Percentiles rank a stretch among this genome's conserved stretches.
Evolutionary conservation across 1,139 yeast genomes (phyloP).

Genomic region (Kodamaea derodonti): DNA sequence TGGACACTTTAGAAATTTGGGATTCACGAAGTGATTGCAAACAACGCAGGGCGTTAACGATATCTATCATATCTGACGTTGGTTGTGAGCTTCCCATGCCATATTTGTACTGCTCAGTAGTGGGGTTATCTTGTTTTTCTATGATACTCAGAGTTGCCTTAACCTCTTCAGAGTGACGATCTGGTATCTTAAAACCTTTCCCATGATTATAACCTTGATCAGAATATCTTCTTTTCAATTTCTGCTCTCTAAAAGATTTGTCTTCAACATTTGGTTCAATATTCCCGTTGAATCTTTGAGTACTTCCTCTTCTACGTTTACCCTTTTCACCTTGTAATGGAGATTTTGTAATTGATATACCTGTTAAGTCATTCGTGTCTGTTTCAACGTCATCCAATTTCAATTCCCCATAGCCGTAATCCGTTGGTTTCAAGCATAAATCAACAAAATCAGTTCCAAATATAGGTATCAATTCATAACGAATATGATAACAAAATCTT

Average conservation of each 20-base stretch:
- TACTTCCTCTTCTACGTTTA: constrained; percentile 6
- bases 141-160: too few relatives aligned
- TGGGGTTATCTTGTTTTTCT: too few relatives aligned
- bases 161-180: too few relatives aligned
- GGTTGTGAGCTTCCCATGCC: too few relatives aligned
- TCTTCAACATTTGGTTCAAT: not conserved
- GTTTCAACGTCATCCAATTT: constrained; percentile 26
- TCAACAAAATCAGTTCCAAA: constrained; percentile 75
- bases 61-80: constrained; percentile 26
- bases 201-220: too few relatives aligned
- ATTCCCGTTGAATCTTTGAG: constrained; percentile 1
- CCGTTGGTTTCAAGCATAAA: constrained; percentile 63
- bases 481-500: constrained; percentile 72
- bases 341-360: not conserved
- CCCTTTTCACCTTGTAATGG: not conserved
- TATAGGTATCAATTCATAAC: constrained; percentile 73
- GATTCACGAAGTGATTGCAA: constrained; percentile 29
- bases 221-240: too few relatives aligned
- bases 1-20: too few relatives aligned
- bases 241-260: too few relatives aligned
- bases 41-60: constrained; percentile 40
- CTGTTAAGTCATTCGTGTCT: not conserved
- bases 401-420: constrained; percentile 67
- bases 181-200: too few relatives aligned
- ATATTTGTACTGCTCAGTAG: too few relatives aligned